Base-by-base conservation (phyloP, 805 yeast species). In the Starmera dryadoides region DNA sequence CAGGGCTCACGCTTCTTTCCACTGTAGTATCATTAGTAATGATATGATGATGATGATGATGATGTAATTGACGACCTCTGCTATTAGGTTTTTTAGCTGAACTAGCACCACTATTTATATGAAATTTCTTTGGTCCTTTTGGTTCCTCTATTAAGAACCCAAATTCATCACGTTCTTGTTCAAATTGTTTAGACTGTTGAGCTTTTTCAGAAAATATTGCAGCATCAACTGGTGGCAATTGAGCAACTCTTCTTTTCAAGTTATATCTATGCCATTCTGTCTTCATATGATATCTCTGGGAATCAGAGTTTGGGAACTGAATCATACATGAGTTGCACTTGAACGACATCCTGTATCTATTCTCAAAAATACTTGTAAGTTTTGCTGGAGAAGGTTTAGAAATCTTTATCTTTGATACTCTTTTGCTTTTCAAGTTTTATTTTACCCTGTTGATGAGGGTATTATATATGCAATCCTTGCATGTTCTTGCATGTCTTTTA, bases 211-310 rank as follows among this genome's bases (percentile, higher is more conserved):
- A 63, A 52, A 59, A 63, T 26, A 58, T 58, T 43, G 66, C 83
- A 2, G 86, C 76, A 16, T 79, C 63, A 23, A 88, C 76, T 1
- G 95, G 81, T 6, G 89, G 81, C 42, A 88, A 63, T 23, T 74
- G 73, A 1, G 96, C 95, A 25, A 93, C 96, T 52, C 96, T 75
- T 64, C 98, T 78, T 58, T 93, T 93, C 55, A 93, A 71, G 55
- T 93, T 93, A 62, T 93, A 93, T 46, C 98, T 74, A 58, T 93
- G 98, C 98, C 98, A 93, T 41, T 93, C 98, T 3, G 96, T 81
- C 58, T 86, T 87, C 98, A 93, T 93, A 59, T 93, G 98, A 47
- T 73, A 73, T 45, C 98, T 72, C 64, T 93, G 98, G 42, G 80
- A 69, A 45, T 81, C 93, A n/a, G 95, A 81, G 29, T 80, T 69